Evolutionary conservation across 106 monocot species (phyloP).

Genomic region (Platanthera guangdongensis): DNA sequence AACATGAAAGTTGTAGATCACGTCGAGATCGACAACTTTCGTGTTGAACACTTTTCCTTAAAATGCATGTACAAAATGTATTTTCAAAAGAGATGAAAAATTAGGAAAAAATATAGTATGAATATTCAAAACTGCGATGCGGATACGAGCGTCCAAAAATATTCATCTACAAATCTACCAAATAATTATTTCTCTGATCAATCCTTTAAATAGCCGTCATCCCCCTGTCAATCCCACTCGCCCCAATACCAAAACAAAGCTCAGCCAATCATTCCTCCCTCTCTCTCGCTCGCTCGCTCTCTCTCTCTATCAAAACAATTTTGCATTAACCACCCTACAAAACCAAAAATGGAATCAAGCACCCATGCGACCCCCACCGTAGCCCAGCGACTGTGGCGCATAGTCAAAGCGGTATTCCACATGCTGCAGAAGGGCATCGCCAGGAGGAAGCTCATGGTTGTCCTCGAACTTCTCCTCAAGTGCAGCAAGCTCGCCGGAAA

Average conservation of each 20-base stretch:
- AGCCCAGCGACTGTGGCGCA: constrained; percentile 27
- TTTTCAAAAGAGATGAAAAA: no score
- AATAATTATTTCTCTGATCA: not conserved
- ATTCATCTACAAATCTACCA: no score
- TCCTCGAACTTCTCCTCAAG: constrained; percentile 50
- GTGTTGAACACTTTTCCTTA: no score
- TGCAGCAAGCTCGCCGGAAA: constrained; percentile 43
- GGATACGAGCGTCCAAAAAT: no score
- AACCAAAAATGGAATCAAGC: constrained; percentile 12
- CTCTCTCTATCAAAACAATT: not conserved
- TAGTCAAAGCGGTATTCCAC: constrained; percentile 19
- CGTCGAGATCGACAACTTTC: no score
- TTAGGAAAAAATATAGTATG: no score
- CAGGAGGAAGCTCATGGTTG: constrained; percentile 34
- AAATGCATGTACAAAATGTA: no score
- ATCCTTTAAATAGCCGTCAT: not conserved
- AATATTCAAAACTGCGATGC: no score
- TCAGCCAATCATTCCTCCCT: not conserved
- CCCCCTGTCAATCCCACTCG: not conserved
- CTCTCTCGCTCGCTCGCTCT: not conserved
- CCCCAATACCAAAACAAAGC: not conserved
- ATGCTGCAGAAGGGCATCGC: constrained; percentile 28
- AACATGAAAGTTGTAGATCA: no score
- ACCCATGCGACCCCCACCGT: not conserved
- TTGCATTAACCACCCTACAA: not conserved